phyloP scores from a whole-genome alignment of 331 rosid species.

The Cydonia oblonga region DNA sequence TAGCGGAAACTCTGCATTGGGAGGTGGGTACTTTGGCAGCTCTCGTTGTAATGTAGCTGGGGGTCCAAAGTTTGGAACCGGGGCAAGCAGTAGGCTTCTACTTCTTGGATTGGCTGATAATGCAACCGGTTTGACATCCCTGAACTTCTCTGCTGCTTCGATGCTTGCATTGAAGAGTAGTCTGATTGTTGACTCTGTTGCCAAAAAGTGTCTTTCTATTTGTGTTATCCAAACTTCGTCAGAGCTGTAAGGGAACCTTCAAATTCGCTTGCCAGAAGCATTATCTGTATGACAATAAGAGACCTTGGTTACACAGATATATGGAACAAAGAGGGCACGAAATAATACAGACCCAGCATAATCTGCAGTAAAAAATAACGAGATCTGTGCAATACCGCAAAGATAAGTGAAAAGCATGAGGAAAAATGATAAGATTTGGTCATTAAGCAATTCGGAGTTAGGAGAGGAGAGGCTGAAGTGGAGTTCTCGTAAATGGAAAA shows the following conservation, averaged over 20 bases:
- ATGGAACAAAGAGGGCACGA: neutral
- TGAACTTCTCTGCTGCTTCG: constrained; percentile 49
- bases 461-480: neutral
- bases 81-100: constrained; percentile 49
- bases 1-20: constrained; percentile 28
- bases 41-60: constrained; percentile 30
- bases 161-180: constrained; percentile 55
- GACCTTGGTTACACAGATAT: neutral
- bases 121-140: constrained; percentile 38
- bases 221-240: constrained; percentile 6
- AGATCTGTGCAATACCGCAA: neutral
- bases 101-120: constrained; percentile 57
- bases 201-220: neutral
- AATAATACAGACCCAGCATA: neutral
- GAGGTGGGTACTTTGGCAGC: constrained; percentile 34
- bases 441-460: neutral
- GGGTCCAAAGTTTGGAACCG: constrained; percentile 40
- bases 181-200: neutral
- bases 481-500: neutral
- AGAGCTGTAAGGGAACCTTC: neutral
- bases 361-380: constrained; percentile 19
- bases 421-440: neutral
- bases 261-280: constrained; percentile 11
- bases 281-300: constrained; percentile 4
- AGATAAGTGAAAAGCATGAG: neutral